phyloP scores from a whole-genome alignment of 768 basidiomycete genomes.

The Cystofilobasidium ferigula region DNA sequence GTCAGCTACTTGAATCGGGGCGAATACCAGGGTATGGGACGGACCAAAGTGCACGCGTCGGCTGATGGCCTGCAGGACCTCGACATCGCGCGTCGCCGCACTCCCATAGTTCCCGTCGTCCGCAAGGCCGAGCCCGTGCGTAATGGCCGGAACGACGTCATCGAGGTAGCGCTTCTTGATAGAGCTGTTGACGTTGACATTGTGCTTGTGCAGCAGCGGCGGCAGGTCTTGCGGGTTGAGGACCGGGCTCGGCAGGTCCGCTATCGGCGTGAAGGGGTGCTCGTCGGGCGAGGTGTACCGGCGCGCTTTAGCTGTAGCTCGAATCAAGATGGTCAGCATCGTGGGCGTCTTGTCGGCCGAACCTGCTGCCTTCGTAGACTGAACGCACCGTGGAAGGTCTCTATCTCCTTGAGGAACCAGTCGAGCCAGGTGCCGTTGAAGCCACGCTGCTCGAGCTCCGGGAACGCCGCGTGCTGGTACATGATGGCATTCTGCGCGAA shows the following conservation, averaged over 20 bases:
- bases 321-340: neutral
- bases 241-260: constrained; percentile 67
- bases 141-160: constrained; percentile 79
- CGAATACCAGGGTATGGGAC: constrained; percentile 30
- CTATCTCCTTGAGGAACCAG: constrained; percentile 93
- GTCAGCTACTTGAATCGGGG: neutral
- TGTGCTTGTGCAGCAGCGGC: constrained; percentile 55
- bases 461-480: constrained; percentile 67
- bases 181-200: constrained; percentile 71
- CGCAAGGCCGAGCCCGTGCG: constrained; percentile 56
- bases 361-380: neutral
- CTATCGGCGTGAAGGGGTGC: constrained; percentile 70
- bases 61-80: constrained; percentile 94
- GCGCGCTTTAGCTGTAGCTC: constrained; percentile 42
- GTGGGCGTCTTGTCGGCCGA: neutral
- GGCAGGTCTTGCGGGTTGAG: constrained; percentile 58
- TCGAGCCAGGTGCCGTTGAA: constrained; percentile 87
- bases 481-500: constrained; percentile 87
- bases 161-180: constrained; percentile 83
- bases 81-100: constrained; percentile 85
- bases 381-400: constrained; percentile 79
- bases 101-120: constrained; percentile 98
- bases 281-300: constrained; percentile 62
- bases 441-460: constrained; percentile 59
- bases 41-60: constrained; percentile 95